Base-by-base conservation (phyloP, 352 stramenopile species). In the Lagenidium giganteum region DNA sequence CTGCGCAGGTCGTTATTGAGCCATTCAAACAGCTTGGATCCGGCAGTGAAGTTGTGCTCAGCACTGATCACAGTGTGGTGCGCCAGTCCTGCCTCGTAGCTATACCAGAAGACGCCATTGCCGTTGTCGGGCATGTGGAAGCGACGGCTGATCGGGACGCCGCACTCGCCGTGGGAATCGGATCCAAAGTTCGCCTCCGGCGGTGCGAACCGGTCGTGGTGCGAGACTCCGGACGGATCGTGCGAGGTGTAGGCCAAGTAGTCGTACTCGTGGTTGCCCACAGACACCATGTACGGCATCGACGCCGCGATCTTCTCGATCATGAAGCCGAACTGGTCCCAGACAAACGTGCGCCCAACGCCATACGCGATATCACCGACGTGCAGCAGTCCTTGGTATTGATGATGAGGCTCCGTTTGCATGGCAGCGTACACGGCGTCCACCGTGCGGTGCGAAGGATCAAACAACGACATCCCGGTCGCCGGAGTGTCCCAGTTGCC, bases 361-460 rank as follows among this genome's bases (percentile, higher is more conserved):
- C 83, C 83, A 51, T 95, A 95, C 20, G 72, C 62, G 16, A 92
- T 33, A 48, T 95, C 85, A 25, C 85, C 85, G 31, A 95, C 61
- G 39, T 95, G 83, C 61, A 95, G 66, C 20, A 94, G 62, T 14
- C 49, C 76, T 8, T 67, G 63, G 25, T 86, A 72, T 32, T 81
- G 72, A 40, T 67, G 57, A 17, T 81, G 67, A 8, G 42, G 50
- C 32, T 39, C 30, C 60, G 13, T 50, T 31, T 42, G 18, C 35
- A 42, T 42, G n/a, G 35, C 23, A 3, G 25, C 14, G 18, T 64
- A 38, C 45, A 70, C 58, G 37, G 70, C 64, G 16, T 60, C 46
- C 12, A 47, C 43, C 51, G 68, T 68, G 9, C 64, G 33, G 37
- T 53, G 21, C 55, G 39, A 18, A 75, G 65, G 23, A 54, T 74